phyloP scores from a whole-genome alignment of 257 asterid species.

The Solanum lycopersicoides region DNA sequence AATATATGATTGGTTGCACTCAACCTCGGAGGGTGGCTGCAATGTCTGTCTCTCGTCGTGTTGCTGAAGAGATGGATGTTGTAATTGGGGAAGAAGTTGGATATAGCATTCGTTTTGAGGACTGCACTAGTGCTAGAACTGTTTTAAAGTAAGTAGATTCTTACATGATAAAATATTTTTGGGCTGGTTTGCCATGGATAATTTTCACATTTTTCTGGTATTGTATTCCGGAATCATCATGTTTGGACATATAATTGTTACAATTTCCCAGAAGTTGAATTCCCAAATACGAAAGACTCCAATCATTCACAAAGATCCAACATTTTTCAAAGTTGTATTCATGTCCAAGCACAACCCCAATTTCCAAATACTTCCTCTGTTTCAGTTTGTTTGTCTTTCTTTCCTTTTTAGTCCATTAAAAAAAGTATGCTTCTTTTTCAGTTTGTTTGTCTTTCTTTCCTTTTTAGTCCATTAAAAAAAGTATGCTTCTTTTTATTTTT shows the following conservation, averaged over 20 bases:
- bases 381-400: background rate
- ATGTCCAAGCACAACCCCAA: background rate
- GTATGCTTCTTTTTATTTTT: background rate
- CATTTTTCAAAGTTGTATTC: background rate
- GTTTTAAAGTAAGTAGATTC: conserved; percentile 49
- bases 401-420: background rate
- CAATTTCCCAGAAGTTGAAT: background rate
- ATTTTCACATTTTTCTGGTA: background rate
- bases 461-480: background rate
- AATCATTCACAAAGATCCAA: background rate
- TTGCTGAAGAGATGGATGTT: conserved; percentile 99
- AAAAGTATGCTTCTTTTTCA: background rate
- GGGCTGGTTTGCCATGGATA: background rate
- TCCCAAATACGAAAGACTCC: background rate
- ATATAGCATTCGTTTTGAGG: conserved; percentile 92
- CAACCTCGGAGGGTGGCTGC: conserved; percentile 99
- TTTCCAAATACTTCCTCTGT: background rate
- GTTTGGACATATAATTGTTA: background rate
- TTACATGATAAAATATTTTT: background rate
- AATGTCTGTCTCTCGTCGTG: conserved; percentile 95
- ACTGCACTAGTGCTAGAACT: conserved; percentile 81
- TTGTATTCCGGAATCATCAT: background rate
- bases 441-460: background rate
- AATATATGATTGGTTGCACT: conserved; percentile 93
- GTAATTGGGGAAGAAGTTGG: conserved; percentile 97